phyloP scores from a whole-genome alignment of 768 basidiomycete species.

The Lyophyllum shimeji region DNA sequence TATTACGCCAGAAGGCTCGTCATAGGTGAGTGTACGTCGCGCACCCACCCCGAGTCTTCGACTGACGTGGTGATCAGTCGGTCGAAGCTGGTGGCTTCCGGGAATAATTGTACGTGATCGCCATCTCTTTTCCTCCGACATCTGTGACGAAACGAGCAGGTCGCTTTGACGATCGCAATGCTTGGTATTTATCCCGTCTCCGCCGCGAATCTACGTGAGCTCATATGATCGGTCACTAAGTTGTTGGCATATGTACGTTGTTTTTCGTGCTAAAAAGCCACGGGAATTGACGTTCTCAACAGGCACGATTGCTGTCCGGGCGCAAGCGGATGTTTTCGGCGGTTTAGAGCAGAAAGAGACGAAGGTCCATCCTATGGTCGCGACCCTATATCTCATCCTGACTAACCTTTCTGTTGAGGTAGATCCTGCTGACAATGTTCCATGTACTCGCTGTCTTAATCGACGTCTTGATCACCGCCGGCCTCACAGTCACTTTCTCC shows the following conservation, averaged over 20 bases:
- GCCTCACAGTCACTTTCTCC: slow-evolving; percentile 1
- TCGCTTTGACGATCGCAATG: neutral
- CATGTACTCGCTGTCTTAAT: slow-evolving; percentile 3
- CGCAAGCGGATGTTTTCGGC: neutral
- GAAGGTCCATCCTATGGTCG: neutral
- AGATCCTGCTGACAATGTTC: slow-evolving; percentile 1
- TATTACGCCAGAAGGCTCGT: slow-evolving; percentile 6
- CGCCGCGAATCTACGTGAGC: neutral
- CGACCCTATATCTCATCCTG: neutral
- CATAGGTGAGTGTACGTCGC: neutral
- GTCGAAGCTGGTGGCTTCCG: slow-evolving; percentile 4
- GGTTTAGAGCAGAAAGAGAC: neutral
- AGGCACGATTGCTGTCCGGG: neutral
- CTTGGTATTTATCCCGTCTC: neutral
- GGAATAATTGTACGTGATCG: neutral
- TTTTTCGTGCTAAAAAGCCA: neutral
- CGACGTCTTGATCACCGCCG: slow-evolving; percentile 8
- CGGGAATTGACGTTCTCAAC: no score
- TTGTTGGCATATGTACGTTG: neutral
- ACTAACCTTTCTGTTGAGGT: neutral
- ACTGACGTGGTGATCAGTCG: neutral
- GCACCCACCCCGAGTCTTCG: neutral
- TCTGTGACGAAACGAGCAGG: neutral
- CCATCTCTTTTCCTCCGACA: neutral
- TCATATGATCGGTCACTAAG: neutral